Base-by-base conservation (phyloP, 768 basidiomycete genomes). In the Chlorophyllum brunneum region DNA sequence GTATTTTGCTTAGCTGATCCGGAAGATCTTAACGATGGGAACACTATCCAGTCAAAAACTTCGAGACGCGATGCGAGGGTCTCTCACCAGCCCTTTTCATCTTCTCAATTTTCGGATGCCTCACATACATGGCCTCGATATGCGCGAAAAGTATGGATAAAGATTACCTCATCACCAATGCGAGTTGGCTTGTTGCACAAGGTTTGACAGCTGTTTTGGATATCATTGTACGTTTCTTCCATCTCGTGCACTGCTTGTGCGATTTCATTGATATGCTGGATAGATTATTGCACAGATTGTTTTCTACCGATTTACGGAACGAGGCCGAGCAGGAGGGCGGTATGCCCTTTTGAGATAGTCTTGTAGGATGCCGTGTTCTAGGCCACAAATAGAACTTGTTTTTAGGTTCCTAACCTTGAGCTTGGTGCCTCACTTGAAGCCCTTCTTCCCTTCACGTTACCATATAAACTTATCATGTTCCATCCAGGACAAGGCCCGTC, bases 11-110 rank as follows among this genome's bases (percentile, higher is more conserved):
- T n/a, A n/a, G n/a, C 58, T 65, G 41, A 64, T 47, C 30, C 47
- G 26, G 11, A 24, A 45, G 45, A 6, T 7, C n/a, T 10, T 29
- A 16, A 8, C 18, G 5, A 30, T 29, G 15, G 6, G 26, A 5
- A 26, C 24, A 15, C 7, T 30, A 34, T n/a, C 39, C 54, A 95
- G 92, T 78, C 15, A 92, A 93, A 74, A 95, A 95, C 66, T 64
- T 81, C 57, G 77, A 85, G 61, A 98, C 95, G 6, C 82, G 85
- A 63, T 98, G 95, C 67, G 85, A 88, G 61, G 95, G 97, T 10
- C 77, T 98, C 41, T 89, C 90, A 9, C 85, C 92, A 16, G 89
- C 87, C 16, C 78, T 99, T 58, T 99, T 98, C 70, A 77, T 93
- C 67, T 98, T 98, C 67, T 80, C 91, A 15, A 91, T 95, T 54